A percentile compares a stretch with the other conserved stretches of the same genome.
Evolutionary conservation across 306 rosid species (phyloP).

Genomic region (Ammopiptanthus mongolicus): DNA sequence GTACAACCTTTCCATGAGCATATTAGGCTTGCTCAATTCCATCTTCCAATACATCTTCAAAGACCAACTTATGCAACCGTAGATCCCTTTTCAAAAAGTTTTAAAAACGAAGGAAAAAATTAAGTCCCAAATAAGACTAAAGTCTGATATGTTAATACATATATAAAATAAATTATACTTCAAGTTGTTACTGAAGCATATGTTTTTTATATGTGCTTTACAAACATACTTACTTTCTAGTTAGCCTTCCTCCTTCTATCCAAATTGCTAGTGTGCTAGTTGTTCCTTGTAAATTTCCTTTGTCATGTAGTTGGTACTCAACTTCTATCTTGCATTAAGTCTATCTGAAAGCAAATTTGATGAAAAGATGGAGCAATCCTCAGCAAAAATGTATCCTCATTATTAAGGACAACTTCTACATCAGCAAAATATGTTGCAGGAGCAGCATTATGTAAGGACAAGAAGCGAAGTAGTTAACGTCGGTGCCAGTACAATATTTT

Average conservation of each 20-base stretch:
- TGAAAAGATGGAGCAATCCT: too few relatives aligned
- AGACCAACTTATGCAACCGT: conserved; percentile 84
- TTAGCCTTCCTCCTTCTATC: conserved; percentile 64
- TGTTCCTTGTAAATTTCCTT: too few relatives aligned
- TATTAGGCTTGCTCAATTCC: conserved; percentile 83
- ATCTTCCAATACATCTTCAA: conserved; percentile 72
- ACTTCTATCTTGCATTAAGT: too few relatives aligned
- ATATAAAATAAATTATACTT: not conserved
- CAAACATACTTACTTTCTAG: conserved; percentile 61
- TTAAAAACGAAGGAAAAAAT: not conserved
- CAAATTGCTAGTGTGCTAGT: too few relatives aligned
- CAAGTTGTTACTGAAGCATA: not conserved
- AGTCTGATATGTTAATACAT: not conserved
- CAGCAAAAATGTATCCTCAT: too few relatives aligned
- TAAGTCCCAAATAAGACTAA: not conserved
- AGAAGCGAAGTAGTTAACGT: too few relatives aligned
- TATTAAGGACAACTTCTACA: too few relatives aligned
- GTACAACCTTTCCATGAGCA: conserved; percentile 69
- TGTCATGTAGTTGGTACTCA: too few relatives aligned
- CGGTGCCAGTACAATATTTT: too few relatives aligned
- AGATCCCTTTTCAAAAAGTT: conserved; percentile 63
- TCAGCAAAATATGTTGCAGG: too few relatives aligned
- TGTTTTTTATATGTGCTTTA: not conserved
- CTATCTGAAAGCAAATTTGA: too few relatives aligned
- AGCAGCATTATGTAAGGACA: too few relatives aligned